Percentiles rank a stretch among this genome's conserved stretches.
These are phyloP conservation scores for Daedaleopsis nitida DNA, from an alignment of 768 basidiomycete species.

Conservation along the genomic window DNA sequence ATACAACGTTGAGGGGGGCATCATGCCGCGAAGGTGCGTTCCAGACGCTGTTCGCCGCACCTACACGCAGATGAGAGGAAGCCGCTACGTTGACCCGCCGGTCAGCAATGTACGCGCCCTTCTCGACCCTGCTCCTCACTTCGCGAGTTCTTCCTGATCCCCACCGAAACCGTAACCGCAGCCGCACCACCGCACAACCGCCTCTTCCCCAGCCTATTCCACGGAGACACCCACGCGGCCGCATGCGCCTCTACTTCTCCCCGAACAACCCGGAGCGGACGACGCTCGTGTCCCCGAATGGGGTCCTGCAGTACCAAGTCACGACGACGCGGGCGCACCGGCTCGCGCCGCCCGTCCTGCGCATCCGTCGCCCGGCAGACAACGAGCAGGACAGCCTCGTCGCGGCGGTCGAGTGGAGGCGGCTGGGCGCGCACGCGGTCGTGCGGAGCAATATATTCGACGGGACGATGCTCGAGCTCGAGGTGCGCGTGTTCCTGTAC, in stretches of 20 bases:
- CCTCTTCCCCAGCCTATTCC: not conserved
- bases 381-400: slow-evolving; percentile 42
- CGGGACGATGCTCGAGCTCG: slow-evolving; percentile 29
- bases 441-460: slow-evolving; percentile 43
- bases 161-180: not conserved
- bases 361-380: slow-evolving; percentile 44
- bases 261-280: slow-evolving; percentile 54
- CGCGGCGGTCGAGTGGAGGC: slow-evolving; percentile 53
- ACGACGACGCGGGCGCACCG: slow-evolving; percentile 38
- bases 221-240: not conserved
- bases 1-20: no score
- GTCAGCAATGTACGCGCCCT: not conserved
- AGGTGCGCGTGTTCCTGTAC: slow-evolving; percentile 44
- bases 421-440: slow-evolving; percentile 41
- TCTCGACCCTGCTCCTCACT: not conserved
- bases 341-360: slow-evolving; percentile 36
- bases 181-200: not conserved
- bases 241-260: slow-evolving; percentile 55
- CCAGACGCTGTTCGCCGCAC: not conserved
- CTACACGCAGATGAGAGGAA: not conserved
- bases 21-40: not conserved
- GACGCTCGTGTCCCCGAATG: slow-evolving; percentile 51
- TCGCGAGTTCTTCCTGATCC: not conserved
- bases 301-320: slow-evolving; percentile 52
- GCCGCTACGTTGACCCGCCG: not conserved